phyloP scores from a whole-genome alignment of 2,329 filamentous ascomycete species.

The Aureobasidium sp. region DNA sequence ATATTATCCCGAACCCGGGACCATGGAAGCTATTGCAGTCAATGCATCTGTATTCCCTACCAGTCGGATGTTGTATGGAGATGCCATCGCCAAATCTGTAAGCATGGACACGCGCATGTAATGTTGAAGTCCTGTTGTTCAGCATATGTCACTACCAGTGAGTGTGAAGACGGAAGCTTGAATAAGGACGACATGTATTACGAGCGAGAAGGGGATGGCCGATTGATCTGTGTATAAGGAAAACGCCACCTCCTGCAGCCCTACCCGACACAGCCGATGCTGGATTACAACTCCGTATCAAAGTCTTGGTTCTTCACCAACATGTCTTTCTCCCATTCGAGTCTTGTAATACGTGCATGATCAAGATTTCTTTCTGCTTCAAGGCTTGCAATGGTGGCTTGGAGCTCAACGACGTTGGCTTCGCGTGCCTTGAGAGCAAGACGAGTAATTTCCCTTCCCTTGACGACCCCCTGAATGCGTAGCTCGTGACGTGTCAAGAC shows the following conservation, averaged over 20 bases:
- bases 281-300: constrained; percentile 1
- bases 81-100: neutral
- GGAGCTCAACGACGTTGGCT: constrained; percentile 54
- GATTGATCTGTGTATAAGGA: constrained; percentile 3
- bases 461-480: constrained; percentile 50
- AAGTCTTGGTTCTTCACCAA: neutral
- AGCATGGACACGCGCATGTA: neutral
- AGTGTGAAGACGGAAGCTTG: neutral
- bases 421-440: constrained; percentile 55
- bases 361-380: constrained; percentile 46
- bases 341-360: neutral
- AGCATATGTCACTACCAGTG: neutral
- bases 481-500: constrained; percentile 49
- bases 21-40: neutral
- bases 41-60: neutral
- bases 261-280: constrained; percentile 1
- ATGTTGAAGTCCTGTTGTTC: neutral
- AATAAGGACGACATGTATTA: neutral
- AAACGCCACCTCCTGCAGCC: constrained; percentile 10
- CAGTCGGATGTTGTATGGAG: neutral
- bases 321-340: constrained; percentile 4
- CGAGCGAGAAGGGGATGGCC: neutral
- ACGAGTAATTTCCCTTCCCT: constrained; percentile 58
- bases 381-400: constrained; percentile 52
- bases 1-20: neutral